phyloP scores from a whole-genome alignment of 2,329 filamentous ascomycete species.

The Colletotrichum incanum region DNA sequence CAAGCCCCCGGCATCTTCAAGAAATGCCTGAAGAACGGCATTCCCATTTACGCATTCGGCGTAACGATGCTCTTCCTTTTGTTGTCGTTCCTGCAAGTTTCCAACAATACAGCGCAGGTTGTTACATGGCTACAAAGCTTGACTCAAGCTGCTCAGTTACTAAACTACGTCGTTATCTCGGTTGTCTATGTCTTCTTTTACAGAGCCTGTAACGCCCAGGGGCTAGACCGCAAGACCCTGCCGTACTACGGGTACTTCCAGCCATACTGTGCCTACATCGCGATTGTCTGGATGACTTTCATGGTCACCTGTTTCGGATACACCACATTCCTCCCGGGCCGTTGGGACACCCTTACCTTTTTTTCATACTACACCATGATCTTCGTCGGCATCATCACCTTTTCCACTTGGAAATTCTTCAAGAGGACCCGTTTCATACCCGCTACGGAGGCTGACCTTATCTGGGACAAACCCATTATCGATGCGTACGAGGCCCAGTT shows the following conservation, averaged over 20 bases:
- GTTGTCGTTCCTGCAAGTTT: slow-evolving; percentile 68
- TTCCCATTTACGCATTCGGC: slow-evolving; percentile 72
- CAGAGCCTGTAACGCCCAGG: slow-evolving; percentile 66
- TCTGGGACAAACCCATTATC: slow-evolving; percentile 73
- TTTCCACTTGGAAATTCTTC: slow-evolving; percentile 74
- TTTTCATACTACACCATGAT: slow-evolving; percentile 72
- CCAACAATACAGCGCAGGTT: slow-evolving; percentile 63
- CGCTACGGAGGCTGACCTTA: slow-evolving; percentile 70
- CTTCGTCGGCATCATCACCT: slow-evolving; percentile 68
- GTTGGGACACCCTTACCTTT: slow-evolving; percentile 64
- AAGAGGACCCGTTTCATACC: slow-evolving; percentile 71
- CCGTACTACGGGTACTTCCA: slow-evolving; percentile 74
- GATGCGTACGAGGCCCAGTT: slow-evolving; percentile 72
- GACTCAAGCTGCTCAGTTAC: slow-evolving; percentile 62
- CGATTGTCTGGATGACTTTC: slow-evolving; percentile 58
- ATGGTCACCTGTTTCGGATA: slow-evolving; percentile 71
- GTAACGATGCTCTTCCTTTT: slow-evolving; percentile 69
- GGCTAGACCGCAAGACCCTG: slow-evolving; percentile 61
- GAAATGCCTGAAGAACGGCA: slow-evolving; percentile 70
- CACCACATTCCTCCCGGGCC: slow-evolving; percentile 56
- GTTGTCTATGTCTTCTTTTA: slow-evolving; percentile 72
- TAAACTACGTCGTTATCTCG: slow-evolving; percentile 69
- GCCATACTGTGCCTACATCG: slow-evolving; percentile 69
- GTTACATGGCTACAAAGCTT: slow-evolving; percentile 68
- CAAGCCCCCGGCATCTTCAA: slow-evolving; percentile 67